phyloP scores from a whole-genome alignment of 495 filamentous ascomycete genomes.

The Daldinia bambusicola region DNA sequence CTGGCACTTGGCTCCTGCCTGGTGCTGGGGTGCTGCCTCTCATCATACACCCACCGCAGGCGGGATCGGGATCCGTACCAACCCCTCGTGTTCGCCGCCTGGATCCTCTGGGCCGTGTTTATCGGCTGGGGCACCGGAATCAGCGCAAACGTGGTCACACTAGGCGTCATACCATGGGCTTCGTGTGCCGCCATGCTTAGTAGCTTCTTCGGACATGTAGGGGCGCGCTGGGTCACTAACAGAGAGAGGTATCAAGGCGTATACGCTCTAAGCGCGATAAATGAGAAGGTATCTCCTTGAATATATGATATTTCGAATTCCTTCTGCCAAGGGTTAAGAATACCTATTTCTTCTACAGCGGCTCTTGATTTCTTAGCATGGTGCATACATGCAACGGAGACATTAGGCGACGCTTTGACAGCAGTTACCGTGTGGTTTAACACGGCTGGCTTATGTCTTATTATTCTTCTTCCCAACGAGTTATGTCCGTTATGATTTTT shows the following conservation, averaged over 20 bases:
- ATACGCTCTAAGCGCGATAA: slow-evolving; percentile 3
- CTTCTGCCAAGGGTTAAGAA: background rate
- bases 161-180: slow-evolving; percentile 57
- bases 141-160: slow-evolving; percentile 54
- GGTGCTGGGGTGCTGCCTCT: slow-evolving; percentile 58
- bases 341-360: background rate
- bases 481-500: background rate
- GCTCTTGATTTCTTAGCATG: background rate
- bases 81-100: slow-evolving; percentile 50
- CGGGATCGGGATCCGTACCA: slow-evolving; percentile 55
- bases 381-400: background rate
- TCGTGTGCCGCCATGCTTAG: slow-evolving; percentile 55
- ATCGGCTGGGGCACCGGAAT: slow-evolving; percentile 47
- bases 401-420: background rate
- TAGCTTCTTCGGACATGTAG: slow-evolving; percentile 45
- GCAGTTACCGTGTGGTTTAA: background rate
- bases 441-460: background rate
- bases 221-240: slow-evolving; percentile 25
- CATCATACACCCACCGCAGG: slow-evolving; percentile 56
- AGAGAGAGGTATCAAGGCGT: slow-evolving; percentile 7
- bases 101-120: slow-evolving; percentile 46
- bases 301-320: background rate
- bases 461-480: background rate
- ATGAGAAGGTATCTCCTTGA: background rate
- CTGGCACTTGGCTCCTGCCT: slow-evolving; percentile 58